Evolutionary conservation across 2,329 filamentous ascomycete genomes (phyloP), one percentile per base, ranked within the genome.

Genomic region (Dothiorella sarmentorum): DNA sequence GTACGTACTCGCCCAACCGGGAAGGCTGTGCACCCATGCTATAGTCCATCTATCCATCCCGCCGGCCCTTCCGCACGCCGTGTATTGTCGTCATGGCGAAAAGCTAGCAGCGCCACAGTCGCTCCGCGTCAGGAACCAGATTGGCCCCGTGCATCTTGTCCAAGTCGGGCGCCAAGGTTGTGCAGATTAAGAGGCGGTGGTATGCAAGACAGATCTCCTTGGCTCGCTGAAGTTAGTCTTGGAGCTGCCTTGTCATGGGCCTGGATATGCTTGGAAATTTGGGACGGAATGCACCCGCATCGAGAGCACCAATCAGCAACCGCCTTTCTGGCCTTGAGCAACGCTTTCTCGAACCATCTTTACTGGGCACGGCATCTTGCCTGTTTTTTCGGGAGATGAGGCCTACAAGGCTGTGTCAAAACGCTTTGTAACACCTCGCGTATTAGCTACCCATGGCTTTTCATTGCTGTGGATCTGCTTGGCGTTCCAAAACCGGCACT

Each of bases 331-430:
- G 26, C 15, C 10, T 15, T 15, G 43, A 13, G 24, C 24, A 26
- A 15, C 43, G 26, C 26, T 18, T 45, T 45, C 49, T 40, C 49
- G 33, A 53, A 29, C 49, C 22, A 38, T 10, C 13, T 17, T 18
- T 26, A 31, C 7, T 24, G 9, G 47, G 49, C 49, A 53, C 49
- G 35, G 40, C 49, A 53, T 40, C 49, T 11, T 35, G 49, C 22
- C 49, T 53, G 31, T 53, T 40, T 35, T 42, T 53, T 40, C 49
- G 29, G 49, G 15, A 27, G 11, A 15, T 40, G n/a, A 40, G 35
- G 35, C 35, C 35, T 40, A 38, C 49, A 53, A 17, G 49, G 49
- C 49, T 53, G 49, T 53, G 49, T 53, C 49, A 53, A 53, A 53
- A 53, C 49, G 29, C 49, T 29, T 29, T 27, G 35, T 40, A 35